phyloP scores from a whole-genome alignment of 305 asterid genomes.

The Solanum hybrid region DNA sequence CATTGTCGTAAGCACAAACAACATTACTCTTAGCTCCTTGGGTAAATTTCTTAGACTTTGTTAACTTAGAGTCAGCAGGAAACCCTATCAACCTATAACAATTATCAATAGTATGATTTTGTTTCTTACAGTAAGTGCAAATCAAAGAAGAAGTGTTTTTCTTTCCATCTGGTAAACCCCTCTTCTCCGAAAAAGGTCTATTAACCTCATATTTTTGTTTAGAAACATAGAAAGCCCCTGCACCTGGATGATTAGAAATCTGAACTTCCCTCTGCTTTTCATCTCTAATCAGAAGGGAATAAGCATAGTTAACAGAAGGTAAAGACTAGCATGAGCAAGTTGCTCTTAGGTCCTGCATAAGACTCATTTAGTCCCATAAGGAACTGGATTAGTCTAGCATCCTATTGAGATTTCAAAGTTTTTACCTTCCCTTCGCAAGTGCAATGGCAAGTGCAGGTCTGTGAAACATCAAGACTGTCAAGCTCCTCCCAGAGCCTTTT shows the following conservation, averaged over 20 bases:
- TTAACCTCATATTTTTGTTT: neutral
- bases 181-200: neutral
- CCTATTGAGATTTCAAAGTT: neutral
- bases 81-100: neutral
- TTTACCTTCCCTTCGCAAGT: neutral
- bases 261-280: neutral
- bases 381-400: neutral
- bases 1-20: neutral
- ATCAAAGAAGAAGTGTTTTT: neutral
- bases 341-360: neutral
- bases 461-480: neutral
- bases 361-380: neutral
- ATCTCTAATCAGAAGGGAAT: neutral
- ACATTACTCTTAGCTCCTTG: neutral
- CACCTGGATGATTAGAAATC: neutral
- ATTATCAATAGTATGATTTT: neutral
- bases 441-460: neutral
- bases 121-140: neutral
- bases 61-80: neutral
- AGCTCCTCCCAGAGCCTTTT: neutral
- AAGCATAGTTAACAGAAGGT: neutral
- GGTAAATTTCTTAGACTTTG: neutral
- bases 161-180: neutral
- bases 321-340: neutral
- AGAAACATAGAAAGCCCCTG: neutral